Percentiles rank a stretch among this genome's conserved stretches.
Evolutionary conservation across 2,329 filamentous ascomycete species (phyloP).

Genomic region (Berkeleyomyces rouxiae): DNA sequence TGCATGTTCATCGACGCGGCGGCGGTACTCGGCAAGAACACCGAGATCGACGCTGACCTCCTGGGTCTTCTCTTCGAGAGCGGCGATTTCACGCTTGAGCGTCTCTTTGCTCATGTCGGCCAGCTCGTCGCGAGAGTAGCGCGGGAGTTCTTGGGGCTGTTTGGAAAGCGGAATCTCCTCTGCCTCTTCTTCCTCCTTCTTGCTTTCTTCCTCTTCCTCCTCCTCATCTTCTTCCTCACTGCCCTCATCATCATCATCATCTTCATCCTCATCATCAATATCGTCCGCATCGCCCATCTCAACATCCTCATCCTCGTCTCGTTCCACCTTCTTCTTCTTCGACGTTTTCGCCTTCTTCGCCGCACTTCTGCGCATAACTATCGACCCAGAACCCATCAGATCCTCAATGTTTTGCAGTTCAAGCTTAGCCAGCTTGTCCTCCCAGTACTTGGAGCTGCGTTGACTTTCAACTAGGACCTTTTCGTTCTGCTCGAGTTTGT

Average conservation of each 20-base stretch:
- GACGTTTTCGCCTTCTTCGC: constrained; percentile 1
- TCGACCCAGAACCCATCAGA: constrained; percentile 28
- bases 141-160: constrained; percentile 47
- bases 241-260: constrained; percentile 18
- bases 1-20: constrained; percentile 67
- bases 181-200: constrained; percentile 18
- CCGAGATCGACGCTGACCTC: constrained; percentile 76
- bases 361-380: constrained; percentile 7
- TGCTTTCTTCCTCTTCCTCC: constrained; percentile 1
- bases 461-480: constrained; percentile 78
- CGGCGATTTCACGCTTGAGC: constrained; percentile 45
- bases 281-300: constrained; percentile 12
- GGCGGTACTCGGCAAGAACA: constrained; percentile 77
- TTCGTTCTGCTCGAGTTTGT: constrained; percentile 91
- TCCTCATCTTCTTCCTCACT: constrained; percentile 18
- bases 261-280: constrained; percentile 16
- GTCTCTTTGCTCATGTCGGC: constrained; percentile 46
- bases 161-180: constrained; percentile 17
- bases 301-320: constrained; percentile 17
- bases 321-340: neutral
- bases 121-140: constrained; percentile 57
- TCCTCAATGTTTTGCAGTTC: constrained; percentile 66
- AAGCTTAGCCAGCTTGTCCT: constrained; percentile 77
- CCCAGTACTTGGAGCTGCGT: constrained; percentile 69
- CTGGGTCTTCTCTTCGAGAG: constrained; percentile 54